Base-by-base conservation (phyloP, 805 yeast species). In the Cephaloascus albidus region DNA sequence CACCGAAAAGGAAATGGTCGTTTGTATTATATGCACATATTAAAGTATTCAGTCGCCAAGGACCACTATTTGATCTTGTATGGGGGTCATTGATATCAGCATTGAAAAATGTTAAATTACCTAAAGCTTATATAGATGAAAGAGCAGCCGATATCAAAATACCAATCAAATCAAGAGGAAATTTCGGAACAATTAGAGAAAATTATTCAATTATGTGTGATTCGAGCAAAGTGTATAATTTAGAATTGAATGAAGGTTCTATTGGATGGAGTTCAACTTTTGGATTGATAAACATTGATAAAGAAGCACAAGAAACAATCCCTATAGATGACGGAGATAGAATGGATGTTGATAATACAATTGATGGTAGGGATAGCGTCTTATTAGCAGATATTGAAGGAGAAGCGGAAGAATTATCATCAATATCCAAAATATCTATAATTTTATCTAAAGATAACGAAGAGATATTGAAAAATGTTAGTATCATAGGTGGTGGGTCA, bases 301-400 rank as follows among this genome's bases (percentile, higher is more conserved):
- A 65, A 28, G 54, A 61, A 2, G 40, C 51, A 2, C 57, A 56
- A 14, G 52, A 55, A 4, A 52, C 49, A 2, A 54, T 51, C 3
- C 28, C 28, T 8, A 12, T 8, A 23, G 28, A 23, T 8, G 48
- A 45, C 2, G 58, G 48, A 4, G 60, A 56, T 15, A 59, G 60
- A 23, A 60, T 61, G 55, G 68, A 61, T 5, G 12, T 23, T 23
- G 28, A 23, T 12, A 23, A 23, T 8, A 23, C 12, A 8, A 8
- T 12, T 6, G 28, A 18, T 37, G 30, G 49, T 45, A n/a, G n/a
- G n/a, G 39, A 50, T 14, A 46, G 72, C 1, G 63, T 77, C 0
- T 49, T 85, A 14, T 55, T 87, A 36, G 78, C 85, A 1, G 96
- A 87, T 53, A 51, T 85, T 33, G 94, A 86, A 54, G 94, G 94